A percentile compares a stretch with the other conserved stretches of the same genome.
These are phyloP conservation scores for Colletotrichum tamarilloi DNA, from an alignment of 2,329 filamentous ascomycete genomes.

Conservation along the genomic window DNA sequence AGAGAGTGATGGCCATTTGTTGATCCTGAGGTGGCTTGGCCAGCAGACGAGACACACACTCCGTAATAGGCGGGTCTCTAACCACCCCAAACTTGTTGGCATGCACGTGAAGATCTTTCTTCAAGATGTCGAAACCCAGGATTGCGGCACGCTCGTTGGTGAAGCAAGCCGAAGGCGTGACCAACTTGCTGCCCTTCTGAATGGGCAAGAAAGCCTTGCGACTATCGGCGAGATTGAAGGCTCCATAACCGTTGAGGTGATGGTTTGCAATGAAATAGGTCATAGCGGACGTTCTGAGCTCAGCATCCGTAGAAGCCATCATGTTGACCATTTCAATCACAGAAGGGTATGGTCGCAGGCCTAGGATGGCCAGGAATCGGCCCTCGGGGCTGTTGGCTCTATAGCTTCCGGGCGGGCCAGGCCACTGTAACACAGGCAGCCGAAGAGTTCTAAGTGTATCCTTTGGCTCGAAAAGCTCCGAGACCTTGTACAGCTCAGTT, in stretches of 20 bases:
- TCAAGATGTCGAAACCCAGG: conserved; percentile 84
- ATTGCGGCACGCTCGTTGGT: conserved; percentile 81
- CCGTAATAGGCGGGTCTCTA: conserved; percentile 80
- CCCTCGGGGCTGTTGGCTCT: conserved; percentile 76
- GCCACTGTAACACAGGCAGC: conserved; percentile 86
- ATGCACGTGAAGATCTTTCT: conserved; percentile 80
- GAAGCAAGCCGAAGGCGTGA: conserved; percentile 81
- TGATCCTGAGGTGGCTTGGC: conserved; percentile 76
- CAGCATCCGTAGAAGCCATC: conserved; percentile 72
- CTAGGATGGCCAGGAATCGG: conserved; percentile 77
- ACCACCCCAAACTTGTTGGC: conserved; percentile 81
- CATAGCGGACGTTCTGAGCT: conserved; percentile 76
- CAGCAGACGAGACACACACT: conserved; percentile 80
- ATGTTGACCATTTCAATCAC: conserved; percentile 81
- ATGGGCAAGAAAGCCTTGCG: conserved; percentile 77
- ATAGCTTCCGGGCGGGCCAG: conserved; percentile 72
- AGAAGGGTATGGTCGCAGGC: conserved; percentile 77
- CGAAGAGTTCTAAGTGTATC: conserved; percentile 75
- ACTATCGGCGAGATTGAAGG: conserved; percentile 67
- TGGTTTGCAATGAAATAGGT: conserved; percentile 86
- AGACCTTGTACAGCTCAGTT: conserved; percentile 73
- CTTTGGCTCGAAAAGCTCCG: conserved; percentile 85
- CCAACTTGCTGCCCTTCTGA: conserved; percentile 73
- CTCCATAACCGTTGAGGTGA: conserved; percentile 79
- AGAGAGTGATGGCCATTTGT: conserved; percentile 76